Evolutionary conservation across 2,329 filamentous ascomycete genomes (phyloP).

Genomic region (Penicillium sp.): DNA sequence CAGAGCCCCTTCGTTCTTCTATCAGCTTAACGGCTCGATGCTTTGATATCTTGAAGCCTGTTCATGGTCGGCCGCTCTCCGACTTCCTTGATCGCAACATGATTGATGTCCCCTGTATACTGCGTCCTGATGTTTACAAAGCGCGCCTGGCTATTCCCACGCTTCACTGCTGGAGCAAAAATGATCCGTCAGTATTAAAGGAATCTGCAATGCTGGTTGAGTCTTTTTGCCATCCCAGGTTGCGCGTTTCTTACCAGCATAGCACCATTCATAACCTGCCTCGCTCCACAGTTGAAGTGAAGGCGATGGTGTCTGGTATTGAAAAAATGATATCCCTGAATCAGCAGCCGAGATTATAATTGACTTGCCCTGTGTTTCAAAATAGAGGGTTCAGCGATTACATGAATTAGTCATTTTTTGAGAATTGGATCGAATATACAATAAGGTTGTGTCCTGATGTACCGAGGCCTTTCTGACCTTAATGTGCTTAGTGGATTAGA

Average conservation of each 20-base stretch:
- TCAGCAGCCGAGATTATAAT: background rate
- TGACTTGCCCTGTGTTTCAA: background rate
- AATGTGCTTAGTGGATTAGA: too few species aligned
- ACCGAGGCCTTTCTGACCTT: too few species aligned
- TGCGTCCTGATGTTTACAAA: slow-evolving; percentile 1
- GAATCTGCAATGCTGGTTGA: background rate
- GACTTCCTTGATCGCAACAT: slow-evolving; percentile 2
- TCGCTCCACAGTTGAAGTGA: background rate
- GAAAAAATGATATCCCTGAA: background rate
- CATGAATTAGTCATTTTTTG: too few species aligned
- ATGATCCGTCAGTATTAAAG: slow-evolving; percentile 3
- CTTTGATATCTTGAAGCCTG: background rate
- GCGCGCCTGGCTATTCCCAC: slow-evolving; percentile 10
- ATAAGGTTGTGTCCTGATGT: too few species aligned
- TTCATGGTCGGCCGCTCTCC: background rate
- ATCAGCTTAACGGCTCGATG: background rate
- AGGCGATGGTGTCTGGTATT: slow-evolving; percentile 2
- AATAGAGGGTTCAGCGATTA: too few species aligned
- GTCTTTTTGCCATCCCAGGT: slow-evolving; percentile 1
- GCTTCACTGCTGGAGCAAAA: slow-evolving; percentile 5
- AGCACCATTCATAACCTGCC: slow-evolving; percentile 5
- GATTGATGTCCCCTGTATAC: slow-evolving; percentile 3
- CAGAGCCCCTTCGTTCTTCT: background rate
- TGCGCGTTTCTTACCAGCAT: background rate
- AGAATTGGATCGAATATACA: too few species aligned